Evolutionary conservation across 2,329 filamentous ascomycete genomes (phyloP), one percentile per base, ranked within the genome.

Genomic region (Ascochyta clinopodiicola): DNA sequence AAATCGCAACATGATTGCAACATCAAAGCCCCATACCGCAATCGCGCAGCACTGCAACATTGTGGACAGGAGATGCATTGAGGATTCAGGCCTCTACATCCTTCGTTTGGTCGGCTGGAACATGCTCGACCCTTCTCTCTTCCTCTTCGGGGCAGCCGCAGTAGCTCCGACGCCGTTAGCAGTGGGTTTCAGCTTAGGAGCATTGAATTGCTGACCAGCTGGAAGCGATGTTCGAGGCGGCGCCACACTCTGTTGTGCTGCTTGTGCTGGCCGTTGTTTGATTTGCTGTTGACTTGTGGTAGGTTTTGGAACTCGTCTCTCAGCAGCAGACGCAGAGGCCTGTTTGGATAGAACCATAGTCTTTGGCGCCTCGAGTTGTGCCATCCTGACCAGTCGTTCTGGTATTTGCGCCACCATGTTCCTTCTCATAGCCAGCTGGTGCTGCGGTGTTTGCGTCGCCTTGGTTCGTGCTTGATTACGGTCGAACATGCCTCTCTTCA

Each of bases 401-500:
- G 72, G 72, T 6, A 71, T 71, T 21, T 68, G 61, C 7, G 42
- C 48, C 15, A 75, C 61, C 12, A 57, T 59, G 2, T 58, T 62
- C 36, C 57, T 67, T 25, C 66, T 59, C 51, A 69, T 62, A 3
- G 64, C 63, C 2, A 73, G 63, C 6, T 73, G 35, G 46, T 73
- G 68, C 17, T 61, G 56, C 9, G 72, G 68, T 45, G 71, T 67
- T 13, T 66, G 64, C 6, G 63, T 57, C 6, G 68, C 70, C 25
- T 63, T 68, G 4, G 72, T 71, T 4, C 69, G 63, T 9, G 72
- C 72, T 21, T 63, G 61, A 31, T 70, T 72, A 44, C 67, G 65
- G 40, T 74, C 71, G 44, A 69, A 73, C 51, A 73, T 71, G 25
- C 67, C 68, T 42, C 70, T 58, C 55, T 64, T 66, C 8, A 75